Conservation (phyloP, 1,284 basidiomycete genomes). For the Ustilago hordei region DNA sequence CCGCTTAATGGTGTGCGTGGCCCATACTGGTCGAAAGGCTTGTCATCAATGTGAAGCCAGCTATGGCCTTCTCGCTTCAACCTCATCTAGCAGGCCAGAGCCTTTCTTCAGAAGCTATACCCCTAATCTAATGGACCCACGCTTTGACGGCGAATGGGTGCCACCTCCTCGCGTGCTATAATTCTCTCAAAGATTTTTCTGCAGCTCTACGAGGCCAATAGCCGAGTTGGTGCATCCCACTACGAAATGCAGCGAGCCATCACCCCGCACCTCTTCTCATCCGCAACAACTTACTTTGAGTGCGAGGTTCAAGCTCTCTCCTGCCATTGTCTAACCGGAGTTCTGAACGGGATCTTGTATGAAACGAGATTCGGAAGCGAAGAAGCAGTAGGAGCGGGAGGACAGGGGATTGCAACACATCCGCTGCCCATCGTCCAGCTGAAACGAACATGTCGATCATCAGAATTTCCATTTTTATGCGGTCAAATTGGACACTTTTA, state of each 20-base stretch:
- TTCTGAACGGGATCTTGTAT: not conserved
- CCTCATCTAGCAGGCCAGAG: not conserved
- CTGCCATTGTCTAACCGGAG: not conserved
- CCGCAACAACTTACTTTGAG: no score
- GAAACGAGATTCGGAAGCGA: not conserved
- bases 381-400: not conserved
- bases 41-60: not conserved
- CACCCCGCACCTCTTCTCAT: not conserved
- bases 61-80: not conserved
- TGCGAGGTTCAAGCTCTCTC: no score
- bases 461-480: not conserved
- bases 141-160: not conserved
- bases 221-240: conserved; percentile 8
- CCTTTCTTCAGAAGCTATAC: not conserved
- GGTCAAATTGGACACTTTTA: conserved; percentile 1
- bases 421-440: conserved; percentile 9
- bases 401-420: not conserved
- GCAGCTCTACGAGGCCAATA: not conserved
- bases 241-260: conserved; percentile 5
- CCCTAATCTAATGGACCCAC: not conserved
- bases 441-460: conserved; percentile 30
- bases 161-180: not conserved
- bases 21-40: no score
- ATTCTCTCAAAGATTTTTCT: not conserved
- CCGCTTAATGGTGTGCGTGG: not conserved